phyloP scores from a whole-genome alignment of 805 yeast species.

The Saturnispora quitensis region DNA sequence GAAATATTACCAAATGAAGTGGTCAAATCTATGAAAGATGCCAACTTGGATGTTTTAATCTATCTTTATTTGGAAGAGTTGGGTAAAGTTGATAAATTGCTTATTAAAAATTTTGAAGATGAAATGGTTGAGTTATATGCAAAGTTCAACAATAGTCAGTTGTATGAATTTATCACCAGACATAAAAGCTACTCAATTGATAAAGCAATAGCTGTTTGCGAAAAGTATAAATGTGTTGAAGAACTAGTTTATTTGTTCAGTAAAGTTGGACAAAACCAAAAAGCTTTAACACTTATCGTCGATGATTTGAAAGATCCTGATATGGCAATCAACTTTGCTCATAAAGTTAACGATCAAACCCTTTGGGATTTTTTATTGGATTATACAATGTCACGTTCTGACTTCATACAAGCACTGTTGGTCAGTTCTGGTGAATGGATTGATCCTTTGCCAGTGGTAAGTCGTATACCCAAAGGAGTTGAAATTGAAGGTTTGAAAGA shows the following conservation, averaged over 20 bases:
- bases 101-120: slow-evolving; percentile 53
- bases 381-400: slow-evolving; percentile 62
- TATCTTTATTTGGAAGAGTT: slow-evolving; percentile 59
- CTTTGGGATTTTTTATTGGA: slow-evolving; percentile 71
- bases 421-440: slow-evolving; percentile 56
- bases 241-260: slow-evolving; percentile 81
- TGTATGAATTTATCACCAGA: slow-evolving; percentile 53
- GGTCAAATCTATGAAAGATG: slow-evolving; percentile 35
- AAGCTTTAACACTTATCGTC: slow-evolving; percentile 70
- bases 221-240: slow-evolving; percentile 39
- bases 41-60: slow-evolving; percentile 40
- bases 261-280: slow-evolving; percentile 66
- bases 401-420: slow-evolving; percentile 67
- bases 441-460: slow-evolving; percentile 62
- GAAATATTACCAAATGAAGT: slow-evolving; percentile 51
- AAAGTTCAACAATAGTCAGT: slow-evolving; percentile 42
- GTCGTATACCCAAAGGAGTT: slow-evolving; percentile 51
- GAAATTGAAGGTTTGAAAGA: slow-evolving; percentile 56
- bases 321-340: slow-evolving; percentile 73
- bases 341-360: slow-evolving; percentile 57
- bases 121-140: slow-evolving; percentile 58
- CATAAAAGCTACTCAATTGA: slow-evolving; percentile 60
- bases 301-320: slow-evolving; percentile 71
- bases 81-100: slow-evolving; percentile 44
- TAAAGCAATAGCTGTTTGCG: slow-evolving; percentile 59